Conservation (phyloP, 345 rosid species). For the Populus tremula region DNA sequence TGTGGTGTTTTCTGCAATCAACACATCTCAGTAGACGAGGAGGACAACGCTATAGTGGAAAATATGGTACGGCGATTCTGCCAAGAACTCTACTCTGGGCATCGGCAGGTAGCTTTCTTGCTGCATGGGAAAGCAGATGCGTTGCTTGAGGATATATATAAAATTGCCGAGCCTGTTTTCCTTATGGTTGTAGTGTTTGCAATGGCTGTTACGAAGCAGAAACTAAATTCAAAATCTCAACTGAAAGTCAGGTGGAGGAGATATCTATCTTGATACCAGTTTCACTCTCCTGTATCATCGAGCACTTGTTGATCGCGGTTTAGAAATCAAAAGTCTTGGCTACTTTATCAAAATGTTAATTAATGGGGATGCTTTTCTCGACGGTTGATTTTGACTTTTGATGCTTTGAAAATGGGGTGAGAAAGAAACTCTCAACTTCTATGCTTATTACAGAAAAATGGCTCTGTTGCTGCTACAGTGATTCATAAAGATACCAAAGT, state of each 20-base stretch:
- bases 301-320: no score
- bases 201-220: conserved; percentile 68
- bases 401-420: not conserved
- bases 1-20: conserved; percentile 75
- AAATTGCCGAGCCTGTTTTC: conserved; percentile 85
- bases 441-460: not conserved
- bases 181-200: conserved; percentile 86
- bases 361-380: not conserved
- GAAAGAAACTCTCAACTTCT: not conserved
- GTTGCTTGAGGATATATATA: conserved; percentile 63
- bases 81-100: conserved; percentile 66
- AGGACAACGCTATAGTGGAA: conserved; percentile 57
- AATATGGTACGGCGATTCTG: conserved; percentile 72
- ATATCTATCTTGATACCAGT: conserved; percentile 66
- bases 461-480: not conserved
- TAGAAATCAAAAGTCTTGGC: not conserved
- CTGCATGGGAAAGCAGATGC: conserved; percentile 55
- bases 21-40: conserved; percentile 61
- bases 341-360: not conserved
- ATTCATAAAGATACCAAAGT: not conserved
- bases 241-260: conserved; percentile 56
- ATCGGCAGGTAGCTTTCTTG: conserved; percentile 57
- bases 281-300: conserved; percentile 54
- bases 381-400: not conserved
- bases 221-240: conserved; percentile 43